Evolutionary conservation across 257 asterid genomes (phyloP), one percentile per base, ranked within the genome.

Genomic region (Mentha longifolia): DNA sequence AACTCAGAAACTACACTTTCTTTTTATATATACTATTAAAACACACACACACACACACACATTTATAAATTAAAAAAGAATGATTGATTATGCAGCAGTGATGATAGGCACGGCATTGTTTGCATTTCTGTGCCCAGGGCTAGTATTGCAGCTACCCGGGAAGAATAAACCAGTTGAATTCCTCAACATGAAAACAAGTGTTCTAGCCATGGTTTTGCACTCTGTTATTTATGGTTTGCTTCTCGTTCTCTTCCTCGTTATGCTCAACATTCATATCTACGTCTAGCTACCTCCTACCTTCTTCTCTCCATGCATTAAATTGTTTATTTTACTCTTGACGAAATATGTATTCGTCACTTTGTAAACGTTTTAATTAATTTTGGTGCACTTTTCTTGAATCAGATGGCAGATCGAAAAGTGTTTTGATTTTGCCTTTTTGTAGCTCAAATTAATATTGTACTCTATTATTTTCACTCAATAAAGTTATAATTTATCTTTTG

Each of bases 101-200:
- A 54, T 90, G 74, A 90, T 90, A 77, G 98, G 84, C 39, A 69
- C 97, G 0, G 85, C 96, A 25, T 80, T 90, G 0, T 92, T 92
- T 68, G 96, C 83, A 14, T 88, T 92, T 66, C 72, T 90, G 51
- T 77, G 83, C 6, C 98, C 96, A 0, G 96, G 98, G 39, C 41
- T 90, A 41, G 67, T 92, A 51, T 67, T 92, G 75, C 96, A 90
- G 83, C 81, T 92, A 33, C 98, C 97, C 0, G 98, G 91, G 30
- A 92, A 87, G 81, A 77, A 84, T 2, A 70, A 74, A 60, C 85
- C 91, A 0, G 83, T 88, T 3, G 98, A 83, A 4, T 90, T 90
- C 76, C 77, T 87, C 66, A 88, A 83, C 86, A 87, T 90, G 95
- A 92, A 85, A 83, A 88, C 98, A 7, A 90, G 85, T 43, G 10